Evolutionary conservation across 176 grass and related monocot genomes (phyloP), one percentile per base, ranked within the genome.

Genomic region (Aegilops longissima): DNA sequence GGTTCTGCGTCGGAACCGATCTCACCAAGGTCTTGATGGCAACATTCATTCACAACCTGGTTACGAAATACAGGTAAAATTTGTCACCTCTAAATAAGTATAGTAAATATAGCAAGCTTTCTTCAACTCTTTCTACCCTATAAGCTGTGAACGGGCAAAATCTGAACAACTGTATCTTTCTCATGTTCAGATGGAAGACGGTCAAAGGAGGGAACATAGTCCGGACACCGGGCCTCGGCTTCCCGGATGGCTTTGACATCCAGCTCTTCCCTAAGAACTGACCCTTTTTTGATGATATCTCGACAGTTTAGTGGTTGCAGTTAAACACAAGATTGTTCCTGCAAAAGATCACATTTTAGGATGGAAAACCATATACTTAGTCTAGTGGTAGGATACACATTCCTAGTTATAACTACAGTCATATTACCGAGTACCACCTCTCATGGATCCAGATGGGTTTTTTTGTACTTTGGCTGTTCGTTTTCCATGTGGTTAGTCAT

Each of bases 151-250:
- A 63, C 24, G 20, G 9, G 78, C n/a, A 61, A 69, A 47, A 70
- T 81, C 23, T 88, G 70, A 82, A 73, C 2, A 70, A 52, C 80
- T 67, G 27, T 65, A 75, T 45, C n/a, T 61, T 30, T 75, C n/a
- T 40, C 18, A 13, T 84, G 58, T 3, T 3, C 67, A 97, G 95
- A 68, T 97, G 83, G 76, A 92, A 77, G 25, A 90, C 92, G 8
- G 78, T 94, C 11, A 93, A 87, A 89, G 95, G 95, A 80, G 95
- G 95, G 20, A 94, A 97, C 86, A 89, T 89, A 62, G 88, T 97
- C 45, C 90, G 92, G 47, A 97, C 92, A 1, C 95, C 95, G 1
- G 95, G 92, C 13, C 88, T 97, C 25, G 21, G 78, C 42, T 97
- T 97, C 63, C 90, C 92, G 0, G 88, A 97, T 88, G 95, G 95